These are phyloP conservation scores for Chenopodium suecicum DNA, from an alignment of 148 eudicot species.

Conservation along the genomic window DNA sequence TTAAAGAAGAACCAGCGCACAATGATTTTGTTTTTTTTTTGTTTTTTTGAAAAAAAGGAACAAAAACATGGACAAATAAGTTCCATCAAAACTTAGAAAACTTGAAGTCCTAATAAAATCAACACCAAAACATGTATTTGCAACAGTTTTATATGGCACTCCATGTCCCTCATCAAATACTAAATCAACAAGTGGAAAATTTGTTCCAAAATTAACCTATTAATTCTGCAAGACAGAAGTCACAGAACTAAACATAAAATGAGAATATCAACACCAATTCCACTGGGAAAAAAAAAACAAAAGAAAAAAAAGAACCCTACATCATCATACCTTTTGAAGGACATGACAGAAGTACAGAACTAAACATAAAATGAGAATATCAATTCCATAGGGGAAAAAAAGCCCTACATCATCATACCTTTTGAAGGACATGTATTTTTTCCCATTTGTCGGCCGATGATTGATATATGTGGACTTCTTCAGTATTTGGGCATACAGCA, in stretches of 20 bases:
- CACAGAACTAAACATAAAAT: too few species aligned
- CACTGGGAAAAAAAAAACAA: too few species aligned
- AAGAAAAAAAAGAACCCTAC: too few species aligned
- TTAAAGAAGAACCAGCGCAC: neutral
- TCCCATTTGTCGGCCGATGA: constrained; percentile 78
- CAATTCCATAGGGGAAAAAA: neutral
- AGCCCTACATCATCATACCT: constrained; percentile 38
- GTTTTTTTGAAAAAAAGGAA: neutral
- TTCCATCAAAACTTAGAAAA: neutral
- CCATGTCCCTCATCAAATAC: neutral
- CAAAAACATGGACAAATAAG: neutral
- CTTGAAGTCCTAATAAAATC: constrained; percentile 6
- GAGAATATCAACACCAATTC: too few species aligned
- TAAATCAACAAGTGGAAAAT: neutral
- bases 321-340: too few species aligned
- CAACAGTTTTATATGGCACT: neutral
- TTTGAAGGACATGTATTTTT: constrained; percentile 79
- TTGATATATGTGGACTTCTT: constrained; percentile 84
- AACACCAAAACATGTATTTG: neutral
- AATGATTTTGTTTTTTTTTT: neutral
- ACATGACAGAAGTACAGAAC: neutral
- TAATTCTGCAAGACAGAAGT: neutral
- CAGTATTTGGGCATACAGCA: constrained; percentile 88
- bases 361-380: neutral
- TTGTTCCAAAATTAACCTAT: neutral